phyloP scores from a whole-genome alignment of 495 filamentous ascomycete genomes.

The Talaromyces trachyspermus region DNA sequence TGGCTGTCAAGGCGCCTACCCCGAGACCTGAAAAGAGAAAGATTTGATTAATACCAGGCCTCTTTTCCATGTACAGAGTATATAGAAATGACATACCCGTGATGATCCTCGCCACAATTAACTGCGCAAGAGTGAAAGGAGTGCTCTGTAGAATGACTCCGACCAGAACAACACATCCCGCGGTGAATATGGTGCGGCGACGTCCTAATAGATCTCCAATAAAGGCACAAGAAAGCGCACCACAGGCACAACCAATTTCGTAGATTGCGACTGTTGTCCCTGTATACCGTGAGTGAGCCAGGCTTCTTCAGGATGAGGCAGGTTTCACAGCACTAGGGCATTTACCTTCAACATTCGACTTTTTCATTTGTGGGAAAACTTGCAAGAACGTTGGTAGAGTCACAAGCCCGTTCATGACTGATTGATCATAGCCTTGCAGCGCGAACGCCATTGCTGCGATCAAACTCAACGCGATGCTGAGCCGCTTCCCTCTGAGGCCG shows the following conservation, averaged over 20 bases:
- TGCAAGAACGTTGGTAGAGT: constrained; percentile 12
- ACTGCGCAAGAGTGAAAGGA: constrained; percentile 9
- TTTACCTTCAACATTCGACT: background rate
- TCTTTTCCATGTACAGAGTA: background rate
- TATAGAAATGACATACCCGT: constrained; percentile 10
- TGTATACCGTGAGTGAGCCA: background rate
- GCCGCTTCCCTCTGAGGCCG: background rate
- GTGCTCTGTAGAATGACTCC: constrained; percentile 13
- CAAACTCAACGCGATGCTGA: background rate
- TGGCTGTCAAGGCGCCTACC: constrained; percentile 47
- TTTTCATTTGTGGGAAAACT: constrained; percentile 5
- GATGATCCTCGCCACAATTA: constrained; percentile 10
- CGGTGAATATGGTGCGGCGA: constrained; percentile 7
- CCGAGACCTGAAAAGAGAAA: constrained; percentile 49
- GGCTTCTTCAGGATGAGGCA: background rate
- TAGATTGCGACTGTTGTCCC: constrained; percentile 13
- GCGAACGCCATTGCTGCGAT: constrained; percentile 15
- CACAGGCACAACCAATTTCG: constrained; percentile 12
- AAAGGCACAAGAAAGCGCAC: constrained; percentile 11
- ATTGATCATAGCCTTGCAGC: constrained; percentile 17
- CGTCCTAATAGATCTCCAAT: constrained; percentile 12
- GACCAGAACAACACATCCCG: constrained; percentile 8
- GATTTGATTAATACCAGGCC: background rate
- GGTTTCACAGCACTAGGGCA: background rate
- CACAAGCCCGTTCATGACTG: constrained; percentile 16